These are phyloP conservation scores for Trichoderma sp. DNA, from an alignment of 2,329 filamentous ascomycete species.

Conservation along the genomic window DNA sequence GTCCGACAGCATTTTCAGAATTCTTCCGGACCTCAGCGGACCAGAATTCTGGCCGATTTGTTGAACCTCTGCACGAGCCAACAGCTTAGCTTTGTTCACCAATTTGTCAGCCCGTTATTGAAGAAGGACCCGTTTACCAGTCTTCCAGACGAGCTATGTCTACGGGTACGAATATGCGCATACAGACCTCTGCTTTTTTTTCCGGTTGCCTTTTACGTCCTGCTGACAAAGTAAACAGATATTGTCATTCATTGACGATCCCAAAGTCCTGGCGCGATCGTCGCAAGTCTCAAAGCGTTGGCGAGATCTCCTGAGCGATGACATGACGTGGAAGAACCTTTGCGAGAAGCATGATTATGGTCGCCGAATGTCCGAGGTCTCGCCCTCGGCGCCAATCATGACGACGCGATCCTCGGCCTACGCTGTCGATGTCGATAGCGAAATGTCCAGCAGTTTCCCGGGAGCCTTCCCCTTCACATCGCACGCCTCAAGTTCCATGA, in stretches of 20 bases:
- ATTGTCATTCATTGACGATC: slow-evolving; percentile 95
- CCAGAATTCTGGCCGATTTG: slow-evolving; percentile 82
- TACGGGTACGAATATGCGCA: slow-evolving; percentile 65
- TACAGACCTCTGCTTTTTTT: background rate
- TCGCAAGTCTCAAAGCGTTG: slow-evolving; percentile 96
- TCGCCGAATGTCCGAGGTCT: slow-evolving; percentile 59
- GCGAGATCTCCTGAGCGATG: slow-evolving; percentile 91
- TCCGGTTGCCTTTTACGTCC: background rate
- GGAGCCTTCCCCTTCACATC: slow-evolving; percentile 46
- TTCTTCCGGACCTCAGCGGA: slow-evolving; percentile 74
- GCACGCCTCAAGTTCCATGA: slow-evolving; percentile 51
- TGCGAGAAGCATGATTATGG: slow-evolving; percentile 94
- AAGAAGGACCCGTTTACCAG: slow-evolving; percentile 96
- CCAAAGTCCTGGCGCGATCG: slow-evolving; percentile 87
- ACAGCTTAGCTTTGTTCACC: slow-evolving; percentile 92
- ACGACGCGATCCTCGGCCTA: slow-evolving; percentile 40
- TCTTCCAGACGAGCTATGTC: slow-evolving; percentile 88
- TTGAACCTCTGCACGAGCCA: slow-evolving; percentile 94
- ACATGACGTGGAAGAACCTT: slow-evolving; percentile 97
- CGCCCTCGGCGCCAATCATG: slow-evolving; percentile 40
- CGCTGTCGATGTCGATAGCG: slow-evolving; percentile 40
- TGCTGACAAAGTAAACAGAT: slow-evolving; percentile 60
- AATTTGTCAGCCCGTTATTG: slow-evolving; percentile 89
- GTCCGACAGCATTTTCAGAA: slow-evolving; percentile 80
- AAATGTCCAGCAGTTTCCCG: slow-evolving; percentile 49